phyloP scores from a whole-genome alignment of 2,329 filamentous ascomycete species.

The Ophidiomyces ophidiicola region DNA sequence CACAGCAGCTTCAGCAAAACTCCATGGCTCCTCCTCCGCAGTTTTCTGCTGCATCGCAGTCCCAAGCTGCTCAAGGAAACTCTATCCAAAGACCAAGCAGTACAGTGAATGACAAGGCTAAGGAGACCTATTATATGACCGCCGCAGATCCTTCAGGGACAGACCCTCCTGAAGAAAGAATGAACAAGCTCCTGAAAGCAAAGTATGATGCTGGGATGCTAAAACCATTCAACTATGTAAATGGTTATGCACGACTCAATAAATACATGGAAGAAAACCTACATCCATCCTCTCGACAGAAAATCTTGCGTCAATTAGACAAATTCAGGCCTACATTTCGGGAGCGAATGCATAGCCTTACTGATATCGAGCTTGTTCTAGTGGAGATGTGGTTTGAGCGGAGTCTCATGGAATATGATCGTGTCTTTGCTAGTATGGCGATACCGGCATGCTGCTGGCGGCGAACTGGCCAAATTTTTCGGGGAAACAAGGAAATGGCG shows the following conservation, averaged over 20 bases:
- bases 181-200: conserved; percentile 84
- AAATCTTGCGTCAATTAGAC: conserved; percentile 82
- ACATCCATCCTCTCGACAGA: conserved; percentile 67
- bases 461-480: conserved; percentile 89
- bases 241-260: conserved; percentile 80
- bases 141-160: conserved; percentile 87
- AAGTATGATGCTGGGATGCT: conserved; percentile 93
- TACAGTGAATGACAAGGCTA: conserved; percentile 51
- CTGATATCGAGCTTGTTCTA: conserved; percentile 83
- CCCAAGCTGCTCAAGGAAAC: conserved; percentile 33
- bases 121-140: conserved; percentile 88
- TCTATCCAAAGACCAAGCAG: conserved; percentile 51
- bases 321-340: conserved; percentile 91
- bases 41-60: conserved; percentile 18
- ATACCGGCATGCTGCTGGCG: conserved; percentile 97
- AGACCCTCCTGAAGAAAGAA: conserved; percentile 78
- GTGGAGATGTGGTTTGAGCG: conserved; percentile 99
- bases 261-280: conserved; percentile 88
- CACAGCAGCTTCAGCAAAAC: conserved; percentile 27
- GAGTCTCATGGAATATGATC: conserved; percentile 93
- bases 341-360: conserved; percentile 83
- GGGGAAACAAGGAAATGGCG: conserved; percentile 98
- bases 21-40: conserved; percentile 19
- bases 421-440: conserved; percentile 97
- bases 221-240: conserved; percentile 97